Evolutionary conservation across 495 filamentous ascomycete genomes (phyloP), one percentile per base, ranked within the genome.

Genomic region (Hyaloscypha finlandica): DNA sequence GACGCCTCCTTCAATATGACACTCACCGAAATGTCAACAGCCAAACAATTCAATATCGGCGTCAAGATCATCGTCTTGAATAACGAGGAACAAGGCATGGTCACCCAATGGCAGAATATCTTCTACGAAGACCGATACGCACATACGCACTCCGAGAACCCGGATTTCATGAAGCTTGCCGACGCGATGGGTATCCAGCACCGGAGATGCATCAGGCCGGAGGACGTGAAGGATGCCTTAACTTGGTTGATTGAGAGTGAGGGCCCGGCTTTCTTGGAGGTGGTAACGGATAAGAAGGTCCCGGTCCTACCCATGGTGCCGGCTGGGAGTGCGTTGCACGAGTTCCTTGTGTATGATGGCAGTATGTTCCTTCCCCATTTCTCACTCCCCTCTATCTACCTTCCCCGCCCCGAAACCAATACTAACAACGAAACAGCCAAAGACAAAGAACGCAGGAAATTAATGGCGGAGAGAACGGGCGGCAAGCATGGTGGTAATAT

Each of bases 1-100:
- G 94, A 97, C 76, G 93, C 94, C 33, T 96, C 92, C n/a, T 96
- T 97, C 81, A 88, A 88, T 79, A 98, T 98, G 94, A 97, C 94
- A 30, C 82, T 97, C 57, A 93, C 92, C 6, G 94, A 97, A 77
- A 83, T 98, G 63, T 87, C 87, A n/a, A 97, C 94, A 0, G 92
- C 91, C 25, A 84, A 87, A 19, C 92, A 97, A 75, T 97, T 97
- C 81, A 89, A 94, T 77, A 94, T 97, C 75, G 92, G 89, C 57
- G 88, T 95, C 76, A 97, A 97, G 82, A 81, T 97, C 59, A 88
- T 98, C 67, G 80, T 98, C 52, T 78, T 98, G 6, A 98, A 97
- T 79, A 98, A 98, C 75, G 94, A 97, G 78, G 93, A 96, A 76
- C 94, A 97, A 77, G 91, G 91, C 62, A 98, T 97, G 94, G 93